Conservation (phyloP, 2,329 filamentous ascomycete genomes). For the Colletotrichum sp. region DNA sequence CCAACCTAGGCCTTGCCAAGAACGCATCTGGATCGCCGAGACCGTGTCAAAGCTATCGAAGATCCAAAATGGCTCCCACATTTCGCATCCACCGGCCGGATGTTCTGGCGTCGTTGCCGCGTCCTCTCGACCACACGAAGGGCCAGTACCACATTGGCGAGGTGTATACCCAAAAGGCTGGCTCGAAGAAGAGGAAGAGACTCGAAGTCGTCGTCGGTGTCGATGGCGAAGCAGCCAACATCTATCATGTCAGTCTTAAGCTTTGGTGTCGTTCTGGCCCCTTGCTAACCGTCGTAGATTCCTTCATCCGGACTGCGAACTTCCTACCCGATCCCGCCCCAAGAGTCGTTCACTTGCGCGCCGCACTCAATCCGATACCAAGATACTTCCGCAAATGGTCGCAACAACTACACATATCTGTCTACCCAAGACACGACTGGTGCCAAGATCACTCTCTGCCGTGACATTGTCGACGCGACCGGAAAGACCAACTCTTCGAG, state of each 20-base stretch:
- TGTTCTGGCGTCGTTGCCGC: conserved; percentile 63
- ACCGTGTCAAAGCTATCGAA: background rate
- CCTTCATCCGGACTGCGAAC: conserved; percentile 66
- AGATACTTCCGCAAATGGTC: conserved; percentile 48
- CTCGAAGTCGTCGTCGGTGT: conserved; percentile 68
- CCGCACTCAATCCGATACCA: conserved; percentile 63
- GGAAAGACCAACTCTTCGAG: conserved; percentile 59
- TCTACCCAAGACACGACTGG: conserved; percentile 55
- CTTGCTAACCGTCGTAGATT: conserved; percentile 48
- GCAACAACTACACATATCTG: conserved; percentile 66
- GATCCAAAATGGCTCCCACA: conserved; percentile 56
- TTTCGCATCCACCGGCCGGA: conserved; percentile 70
- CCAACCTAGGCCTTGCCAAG: background rate
- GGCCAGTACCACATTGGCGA: conserved; percentile 61
- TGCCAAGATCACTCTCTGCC: conserved; percentile 63
- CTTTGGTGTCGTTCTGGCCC: background rate
- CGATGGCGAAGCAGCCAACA: conserved; percentile 68
- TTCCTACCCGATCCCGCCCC: conserved; percentile 70
- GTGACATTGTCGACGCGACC: conserved; percentile 56
- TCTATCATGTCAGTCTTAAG: conserved; percentile 64
- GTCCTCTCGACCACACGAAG: conserved; percentile 55
- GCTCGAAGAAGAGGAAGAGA: conserved; percentile 65
- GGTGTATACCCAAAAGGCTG: conserved; percentile 63
- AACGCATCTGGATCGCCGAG: background rate
- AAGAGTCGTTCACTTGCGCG: conserved; percentile 67